Base-by-base conservation (phyloP, 75 land plant genomes). In the Adiantum capillusveneris region DNA sequence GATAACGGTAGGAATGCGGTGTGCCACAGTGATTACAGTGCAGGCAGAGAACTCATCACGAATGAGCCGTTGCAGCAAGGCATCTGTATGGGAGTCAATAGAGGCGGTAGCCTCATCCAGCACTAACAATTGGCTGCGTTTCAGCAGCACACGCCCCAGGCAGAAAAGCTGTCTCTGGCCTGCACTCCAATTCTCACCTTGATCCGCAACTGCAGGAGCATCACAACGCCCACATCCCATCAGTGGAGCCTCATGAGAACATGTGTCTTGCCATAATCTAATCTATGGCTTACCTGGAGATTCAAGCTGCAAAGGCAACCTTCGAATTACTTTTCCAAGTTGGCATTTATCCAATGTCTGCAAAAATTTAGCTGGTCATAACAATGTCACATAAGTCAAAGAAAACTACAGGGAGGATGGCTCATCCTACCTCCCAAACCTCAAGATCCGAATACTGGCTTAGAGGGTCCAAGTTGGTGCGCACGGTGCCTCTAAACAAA, bases 131-230 rank as follows among this genome's bases (percentile, higher is more conserved):
- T 62, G 74, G 62, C 73, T 88, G 22, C 81, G 69, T 55, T 72
- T 77, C 11, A 92, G 75, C 5, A 92, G 71, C 3, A 85, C 97
- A 16, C 97, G 66, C 0, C 93, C 93, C 18, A 92, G 77, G 65
- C 94, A 92, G 44, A 88, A 80, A n/a, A 92, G 94, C 55, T 92
- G 97, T 14, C 93, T 81, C 60, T 92, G 97, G 50, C 97, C 97
- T 24, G 63, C 88, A 46, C 97, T 92, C 97, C 97, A 92, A 45
- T 92, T 84, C 31, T 80, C 82, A 0, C 97, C 97, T 50, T 92
- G 84, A 26, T 87, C 93, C 25, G 72, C 69, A 45, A 92, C 93
- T 91, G 79, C 55, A 34, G 18, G 34, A 7, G 12, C 12, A 14
- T 49, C 22, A 56, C 43, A 53, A n/a, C n/a, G n/a, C n/a, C n/a